Conservation (phyloP, 2,329 filamentous ascomycete species). For the Ampelomyces quisqualis region DNA sequence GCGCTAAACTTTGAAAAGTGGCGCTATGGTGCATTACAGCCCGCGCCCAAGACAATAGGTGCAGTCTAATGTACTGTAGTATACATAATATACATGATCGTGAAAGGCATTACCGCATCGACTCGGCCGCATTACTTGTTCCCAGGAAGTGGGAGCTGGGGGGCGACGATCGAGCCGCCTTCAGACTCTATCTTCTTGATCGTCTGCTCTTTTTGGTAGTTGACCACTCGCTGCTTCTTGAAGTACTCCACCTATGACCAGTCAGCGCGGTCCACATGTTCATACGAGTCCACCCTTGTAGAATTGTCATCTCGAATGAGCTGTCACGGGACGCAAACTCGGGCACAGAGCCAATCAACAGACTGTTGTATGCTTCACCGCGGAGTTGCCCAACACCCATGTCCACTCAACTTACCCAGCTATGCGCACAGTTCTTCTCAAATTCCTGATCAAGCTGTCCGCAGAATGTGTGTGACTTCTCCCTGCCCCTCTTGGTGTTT, state of each 20-base stretch:
- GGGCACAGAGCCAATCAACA: no score
- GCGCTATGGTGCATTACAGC: conserved; percentile 4
- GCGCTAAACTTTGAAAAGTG: conserved; percentile 3
- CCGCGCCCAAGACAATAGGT: conserved; percentile 16
- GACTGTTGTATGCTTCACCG: background rate
- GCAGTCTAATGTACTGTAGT: conserved; percentile 14
- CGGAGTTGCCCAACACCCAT: background rate
- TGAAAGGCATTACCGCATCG: conserved; percentile 6
- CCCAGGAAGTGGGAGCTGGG: conserved; percentile 35
- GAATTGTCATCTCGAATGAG: conserved; percentile 1
- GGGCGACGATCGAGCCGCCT: conserved; percentile 42
- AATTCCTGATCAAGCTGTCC: conserved; percentile 64
- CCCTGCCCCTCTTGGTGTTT: conserved; percentile 55
- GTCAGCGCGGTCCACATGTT: conserved; percentile 11
- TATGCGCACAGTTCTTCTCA: conserved; percentile 80
- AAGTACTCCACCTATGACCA: conserved; percentile 82
- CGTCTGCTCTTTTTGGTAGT: conserved; percentile 79
- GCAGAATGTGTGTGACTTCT: conserved; percentile 56
- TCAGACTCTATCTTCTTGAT: conserved; percentile 47
- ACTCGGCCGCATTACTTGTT: conserved; percentile 14
- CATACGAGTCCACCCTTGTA: conserved; percentile 4
- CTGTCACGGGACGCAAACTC: background rate
- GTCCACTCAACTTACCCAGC: conserved; percentile 69
- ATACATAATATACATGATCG: conserved; percentile 33
- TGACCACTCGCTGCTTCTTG: conserved; percentile 92